phyloP scores from a whole-genome alignment of 495 filamentous ascomycete genomes.

The Beverwykella pulmonaria region DNA sequence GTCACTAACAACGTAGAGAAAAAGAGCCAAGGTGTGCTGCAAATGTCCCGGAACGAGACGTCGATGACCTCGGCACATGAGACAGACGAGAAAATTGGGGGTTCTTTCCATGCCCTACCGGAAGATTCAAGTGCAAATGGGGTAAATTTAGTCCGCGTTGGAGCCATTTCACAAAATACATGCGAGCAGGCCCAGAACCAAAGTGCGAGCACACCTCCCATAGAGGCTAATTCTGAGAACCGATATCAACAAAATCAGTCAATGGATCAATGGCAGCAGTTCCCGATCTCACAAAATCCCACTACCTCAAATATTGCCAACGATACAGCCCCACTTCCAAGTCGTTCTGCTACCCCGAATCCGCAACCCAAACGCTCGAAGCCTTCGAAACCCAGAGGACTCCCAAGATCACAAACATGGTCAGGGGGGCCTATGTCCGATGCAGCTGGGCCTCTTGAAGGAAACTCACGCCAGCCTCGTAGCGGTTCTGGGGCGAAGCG shows the following conservation, averaged over 20 bases:
- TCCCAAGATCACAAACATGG: constrained; percentile 55
- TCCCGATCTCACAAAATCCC: neutral
- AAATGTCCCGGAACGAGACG: neutral
- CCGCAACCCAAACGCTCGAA: neutral
- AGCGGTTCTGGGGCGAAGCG: constrained; percentile 55
- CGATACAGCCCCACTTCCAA: neutral
- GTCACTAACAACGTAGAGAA: neutral
- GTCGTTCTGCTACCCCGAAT: constrained; percentile 17
- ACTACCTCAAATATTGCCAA: neutral
- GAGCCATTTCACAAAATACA: neutral
- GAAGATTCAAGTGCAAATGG: neutral
- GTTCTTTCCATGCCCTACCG: neutral
- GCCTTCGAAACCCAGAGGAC: constrained; percentile 30
- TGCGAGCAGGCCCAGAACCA: neutral
- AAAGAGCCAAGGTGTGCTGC: neutral
- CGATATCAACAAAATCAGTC: neutral
- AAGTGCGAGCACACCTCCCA: neutral
- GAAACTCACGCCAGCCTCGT: constrained; percentile 42
- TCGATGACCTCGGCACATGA: neutral
- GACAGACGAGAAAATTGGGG: neutral
- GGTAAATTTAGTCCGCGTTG: neutral
- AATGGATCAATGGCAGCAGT: neutral
- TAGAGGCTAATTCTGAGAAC: neutral
- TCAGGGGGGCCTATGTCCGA: constrained; percentile 46
- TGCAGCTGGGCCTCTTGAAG: constrained; percentile 39